phyloP scores from a whole-genome alignment of 2,329 filamentous ascomycete genomes.

The Cladosporium sp. region DNA sequence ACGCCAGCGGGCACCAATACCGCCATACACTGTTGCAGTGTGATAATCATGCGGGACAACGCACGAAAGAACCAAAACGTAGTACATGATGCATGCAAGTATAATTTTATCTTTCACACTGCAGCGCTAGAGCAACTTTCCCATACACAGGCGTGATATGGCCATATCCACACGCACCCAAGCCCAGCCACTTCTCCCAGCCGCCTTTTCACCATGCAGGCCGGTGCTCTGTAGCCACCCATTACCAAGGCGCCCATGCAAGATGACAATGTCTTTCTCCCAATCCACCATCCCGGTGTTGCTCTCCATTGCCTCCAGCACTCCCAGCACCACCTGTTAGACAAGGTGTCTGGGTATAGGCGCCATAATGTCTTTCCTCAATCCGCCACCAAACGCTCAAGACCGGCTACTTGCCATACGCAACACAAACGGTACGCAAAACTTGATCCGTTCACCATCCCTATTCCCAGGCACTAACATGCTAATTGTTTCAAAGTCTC shows the following conservation, averaged over 20 bases:
- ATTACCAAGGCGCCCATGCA: constrained; percentile 6
- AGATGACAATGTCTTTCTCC: constrained; percentile 12
- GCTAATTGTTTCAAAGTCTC: constrained; percentile 20
- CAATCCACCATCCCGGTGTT: constrained; percentile 7
- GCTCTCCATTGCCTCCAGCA: constrained; percentile 5
- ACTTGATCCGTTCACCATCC: background rate
- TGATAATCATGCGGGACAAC: constrained; percentile 3
- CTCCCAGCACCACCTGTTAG: background rate
- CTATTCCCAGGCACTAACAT: background rate
- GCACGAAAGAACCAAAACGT: background rate
- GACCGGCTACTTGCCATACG: constrained; percentile 12
- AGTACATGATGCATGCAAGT: constrained; percentile 2
- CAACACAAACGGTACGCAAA: constrained; percentile 5
- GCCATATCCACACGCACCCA: background rate
- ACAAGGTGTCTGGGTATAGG: constrained; percentile 6
- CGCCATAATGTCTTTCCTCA: constrained; percentile 10
- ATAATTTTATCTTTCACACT: background rate
- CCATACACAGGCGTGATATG: background rate
- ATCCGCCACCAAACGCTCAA: constrained; percentile 8
- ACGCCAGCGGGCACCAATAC: no score
- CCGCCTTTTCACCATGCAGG: constrained; percentile 1
- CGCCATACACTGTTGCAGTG: background rate
- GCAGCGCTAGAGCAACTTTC: background rate
- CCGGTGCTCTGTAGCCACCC: background rate
- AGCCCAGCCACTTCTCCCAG: background rate